Evolutionary conservation across 306 rosid species (phyloP).

Genomic region (Crataegus laevigata): DNA sequence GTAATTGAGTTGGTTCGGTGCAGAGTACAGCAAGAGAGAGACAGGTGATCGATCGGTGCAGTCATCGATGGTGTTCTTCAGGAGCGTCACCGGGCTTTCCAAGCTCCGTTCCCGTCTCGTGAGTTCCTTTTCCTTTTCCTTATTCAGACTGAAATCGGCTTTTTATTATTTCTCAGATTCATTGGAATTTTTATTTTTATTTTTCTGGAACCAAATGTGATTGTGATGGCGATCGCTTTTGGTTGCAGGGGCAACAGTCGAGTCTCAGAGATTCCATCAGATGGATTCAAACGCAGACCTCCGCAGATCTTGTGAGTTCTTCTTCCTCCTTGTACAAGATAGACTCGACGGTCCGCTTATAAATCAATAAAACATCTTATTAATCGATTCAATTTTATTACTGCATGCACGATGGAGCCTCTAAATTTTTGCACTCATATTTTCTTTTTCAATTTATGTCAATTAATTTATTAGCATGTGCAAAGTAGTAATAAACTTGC

Average conservation of each 20-base stretch:
- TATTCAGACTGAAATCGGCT: background rate
- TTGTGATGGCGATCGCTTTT: background rate
- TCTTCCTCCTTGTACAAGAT: background rate
- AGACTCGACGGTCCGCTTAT: background rate
- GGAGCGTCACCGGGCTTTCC: conserved; percentile 62
- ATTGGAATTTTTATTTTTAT: background rate
- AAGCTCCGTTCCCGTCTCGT: conserved; percentile 80
- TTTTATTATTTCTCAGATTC: background rate
- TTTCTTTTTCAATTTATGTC: background rate
- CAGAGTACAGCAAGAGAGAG: background rate
- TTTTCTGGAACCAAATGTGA: background rate
- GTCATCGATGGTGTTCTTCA: conserved; percentile 48
- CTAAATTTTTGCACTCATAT: background rate
- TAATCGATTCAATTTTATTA: background rate
- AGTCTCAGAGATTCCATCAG: conserved; percentile 64
- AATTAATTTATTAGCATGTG: background rate
- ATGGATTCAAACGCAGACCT: conserved; percentile 73
- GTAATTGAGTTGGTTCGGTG: background rate
- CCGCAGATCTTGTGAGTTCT: conserved; percentile 52
- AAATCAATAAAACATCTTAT: background rate
- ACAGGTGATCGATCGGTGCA: background rate
- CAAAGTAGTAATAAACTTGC: background rate
- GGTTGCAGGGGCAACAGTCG: conserved; percentile 66
- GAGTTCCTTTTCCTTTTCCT: conserved; percentile 7
- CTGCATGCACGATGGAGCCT: background rate